Evolutionary conservation across 805 yeast species (phyloP).

Genomic region (Debaryomyces maramus): DNA sequence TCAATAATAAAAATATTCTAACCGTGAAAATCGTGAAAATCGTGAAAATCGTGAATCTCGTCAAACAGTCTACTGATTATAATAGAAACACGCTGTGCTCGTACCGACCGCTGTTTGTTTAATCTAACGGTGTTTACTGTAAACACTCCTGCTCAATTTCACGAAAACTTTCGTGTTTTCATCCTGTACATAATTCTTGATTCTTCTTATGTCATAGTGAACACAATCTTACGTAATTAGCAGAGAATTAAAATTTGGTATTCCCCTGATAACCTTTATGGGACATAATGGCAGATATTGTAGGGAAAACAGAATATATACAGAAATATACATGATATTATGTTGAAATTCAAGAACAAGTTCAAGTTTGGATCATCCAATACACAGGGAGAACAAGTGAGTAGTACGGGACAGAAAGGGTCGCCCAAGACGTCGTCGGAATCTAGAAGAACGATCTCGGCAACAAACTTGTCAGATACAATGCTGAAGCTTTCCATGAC

Average conservation of each 20-base stretch:
- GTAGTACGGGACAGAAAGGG: constrained; percentile 8
- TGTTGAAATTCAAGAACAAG: constrained; percentile 35
- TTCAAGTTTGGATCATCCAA: constrained; percentile 31
- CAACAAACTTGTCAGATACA: constrained; percentile 22
- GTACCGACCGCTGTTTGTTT: background rate
- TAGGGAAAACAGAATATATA: background rate
- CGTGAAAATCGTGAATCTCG: background rate
- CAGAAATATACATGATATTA: too few species aligned
- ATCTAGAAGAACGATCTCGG: constrained; percentile 25
- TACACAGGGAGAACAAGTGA: constrained; percentile 12
- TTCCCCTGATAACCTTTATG: background rate
- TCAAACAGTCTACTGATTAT: background rate
- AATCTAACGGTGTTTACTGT: background rate
- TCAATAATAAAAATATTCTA: background rate
- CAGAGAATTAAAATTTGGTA: background rate
- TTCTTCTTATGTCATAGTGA: background rate
- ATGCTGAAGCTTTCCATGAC: constrained; percentile 18
- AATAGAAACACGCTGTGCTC: background rate
- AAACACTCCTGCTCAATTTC: background rate
- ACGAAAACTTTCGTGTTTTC: background rate
- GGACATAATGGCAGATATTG: background rate
- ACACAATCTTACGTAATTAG: background rate
- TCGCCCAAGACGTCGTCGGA: constrained; percentile 24
- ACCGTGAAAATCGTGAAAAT: background rate
- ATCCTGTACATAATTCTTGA: background rate